These are phyloP conservation scores for Penicillium capsulatum DNA, from an alignment of 2,329 filamentous ascomycete genomes.

Conservation along the genomic window DNA sequence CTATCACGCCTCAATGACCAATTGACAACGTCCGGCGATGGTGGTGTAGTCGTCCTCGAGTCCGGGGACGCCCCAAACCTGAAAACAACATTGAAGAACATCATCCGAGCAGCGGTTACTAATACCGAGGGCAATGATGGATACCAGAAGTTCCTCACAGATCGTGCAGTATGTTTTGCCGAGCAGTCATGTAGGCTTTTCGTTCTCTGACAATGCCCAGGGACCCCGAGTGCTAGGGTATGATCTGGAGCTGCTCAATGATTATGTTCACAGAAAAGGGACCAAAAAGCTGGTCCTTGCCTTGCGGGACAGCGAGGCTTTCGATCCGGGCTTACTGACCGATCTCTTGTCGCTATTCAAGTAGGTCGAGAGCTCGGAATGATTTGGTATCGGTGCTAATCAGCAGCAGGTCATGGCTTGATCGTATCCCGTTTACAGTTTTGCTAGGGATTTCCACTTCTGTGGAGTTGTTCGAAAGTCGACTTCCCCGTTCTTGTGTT, in stretches of 20 bases:
- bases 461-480: constrained; percentile 57
- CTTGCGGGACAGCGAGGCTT: constrained; percentile 47
- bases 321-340: constrained; percentile 42
- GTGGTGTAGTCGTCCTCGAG: constrained; percentile 40
- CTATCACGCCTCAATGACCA: constrained; percentile 36
- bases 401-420: constrained; percentile 52
- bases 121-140: constrained; percentile 37
- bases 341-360: constrained; percentile 46
- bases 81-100: constrained; percentile 45
- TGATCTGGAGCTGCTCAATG: constrained; percentile 44
- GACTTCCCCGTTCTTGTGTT: constrained; percentile 52
- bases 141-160: constrained; percentile 38
- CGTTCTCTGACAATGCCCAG: constrained; percentile 23
- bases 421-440: constrained; percentile 58
- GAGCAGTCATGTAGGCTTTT: not conserved
- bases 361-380: constrained; percentile 32
- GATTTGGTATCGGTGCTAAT: constrained; percentile 14
- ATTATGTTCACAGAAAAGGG: constrained; percentile 38
- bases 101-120: constrained; percentile 42
- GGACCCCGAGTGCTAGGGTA: constrained; percentile 43
- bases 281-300: constrained; percentile 41
- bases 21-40: constrained; percentile 29
- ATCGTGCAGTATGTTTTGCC: constrained; percentile 35
- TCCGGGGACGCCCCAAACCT: constrained; percentile 45
- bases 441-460: constrained; percentile 61